Evolutionary conservation across 371 early-diverging fungal species (phyloP), one percentile per base, ranked within the genome.

Genomic region (Lichtheimia hyalospora): DNA sequence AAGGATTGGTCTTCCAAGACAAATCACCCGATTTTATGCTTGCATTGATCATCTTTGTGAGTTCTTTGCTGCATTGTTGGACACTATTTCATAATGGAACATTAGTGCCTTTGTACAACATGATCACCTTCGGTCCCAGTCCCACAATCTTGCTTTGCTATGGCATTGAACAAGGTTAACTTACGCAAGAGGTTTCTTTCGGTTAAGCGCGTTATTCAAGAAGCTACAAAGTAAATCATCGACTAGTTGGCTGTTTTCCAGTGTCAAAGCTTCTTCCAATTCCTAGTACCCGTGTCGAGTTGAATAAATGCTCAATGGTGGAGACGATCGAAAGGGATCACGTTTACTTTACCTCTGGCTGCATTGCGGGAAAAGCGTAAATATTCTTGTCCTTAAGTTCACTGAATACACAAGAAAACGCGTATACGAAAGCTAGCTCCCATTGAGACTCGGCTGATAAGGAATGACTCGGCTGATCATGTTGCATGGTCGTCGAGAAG

Each of bases 391-490:
- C 56, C 5, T 55, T 49, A 34, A 67, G 56, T 2, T 52, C 43
- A 28, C 60, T 61, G 40, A 79, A 79, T 5, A 64, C 62, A 14
- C 48, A 28, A 18, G 56, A 40, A 52, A 75, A 79, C 25, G 73
- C 75, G 62, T 75, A 73, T 15, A 79, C 61, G 46, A 71, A 75
- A 4, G 79, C 75, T 24, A 79, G 58, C 27, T 75, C 65, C 70
- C 75, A 75, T 42, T 77, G 68, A 20, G 58, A 55, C 16, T 55
- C 43, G 15, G 71, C 25, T 12, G 67, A 60, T 5, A 59, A 46
- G n/a, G 46, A 34, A 34, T 6, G 10, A 34, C 34, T 34, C 10
- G 34, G 34, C 34, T 34, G 34, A 8, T 34, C 34, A 34, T 34
- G 34, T 34, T 34, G 34, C 34, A 34, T 34, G 34, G 34, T 34